Evolutionary conservation across 1,139 yeast genomes (phyloP), one percentile per base, ranked within the genome.

Genomic region (Tardiomyces depauwii): DNA sequence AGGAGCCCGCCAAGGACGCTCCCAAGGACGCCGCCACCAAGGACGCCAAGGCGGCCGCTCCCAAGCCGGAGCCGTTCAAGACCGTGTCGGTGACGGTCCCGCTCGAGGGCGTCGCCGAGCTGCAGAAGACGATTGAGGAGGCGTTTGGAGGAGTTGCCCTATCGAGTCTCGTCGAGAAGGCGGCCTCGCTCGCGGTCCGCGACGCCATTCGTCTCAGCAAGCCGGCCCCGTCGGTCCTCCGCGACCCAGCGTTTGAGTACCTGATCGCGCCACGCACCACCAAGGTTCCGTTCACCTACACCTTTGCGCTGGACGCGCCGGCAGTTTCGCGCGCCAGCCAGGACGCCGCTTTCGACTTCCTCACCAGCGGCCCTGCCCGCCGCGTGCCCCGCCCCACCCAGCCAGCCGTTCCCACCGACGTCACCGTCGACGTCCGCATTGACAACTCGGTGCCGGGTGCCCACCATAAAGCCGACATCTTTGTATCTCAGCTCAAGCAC

Each of bases 221-320:
- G 66, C 70, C 65, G 5, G 36, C 36, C 36, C 36, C 36, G 16
- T 30, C 36, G 36, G 63, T 51, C 70, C 81, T 44, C 80, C 80
- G 66, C 47, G 85, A 79, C 53, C 79, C 81, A 33, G 55, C 78
- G 16, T 84, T 84, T 58, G 91, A 82, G 57, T 83, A 77, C 40
- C 66, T 84, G 52, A 56, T 82, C 42, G 71, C 78, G 2, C 77
- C 81, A 25, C 68, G 82, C 39, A 76, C 77, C 39, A 74, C 74
- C 42, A 66, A 75, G 36, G 74, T 74, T 44, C 72, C 88, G 62
- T 80, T 85, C 60, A 68, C 68, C 41, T 74, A 77, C 46, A 59
- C 59, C 54, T 30, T 30, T 30, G 36, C 48, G 53, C 45, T 52
- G 45, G 40, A 55, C 49, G 42, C 49, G 46, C 21, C 48, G 49